Evolutionary conservation across 768 basidiomycete species (phyloP), one percentile per base, ranked within the genome.

Genomic region (Pisolithus albus): DNA sequence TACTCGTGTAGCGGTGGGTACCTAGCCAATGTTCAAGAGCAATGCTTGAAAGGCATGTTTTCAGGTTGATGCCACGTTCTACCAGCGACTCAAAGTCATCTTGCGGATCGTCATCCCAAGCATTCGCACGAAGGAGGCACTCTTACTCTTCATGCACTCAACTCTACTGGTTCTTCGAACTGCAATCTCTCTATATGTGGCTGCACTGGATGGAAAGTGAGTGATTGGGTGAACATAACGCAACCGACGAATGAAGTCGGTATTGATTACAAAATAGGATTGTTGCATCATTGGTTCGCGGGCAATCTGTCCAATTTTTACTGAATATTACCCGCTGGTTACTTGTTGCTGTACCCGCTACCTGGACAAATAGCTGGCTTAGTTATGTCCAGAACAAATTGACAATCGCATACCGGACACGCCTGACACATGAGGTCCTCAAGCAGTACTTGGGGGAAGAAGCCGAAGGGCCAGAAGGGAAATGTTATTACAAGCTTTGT

Each of bases 401-500:
- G 10, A 83, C 89, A 0, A 85, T 93, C 39, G 88, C 90, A 7
- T 92, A 93, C 67, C 77, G 90, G 19, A 91, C 90, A 2, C 79
- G 93, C 49, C 72, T 98, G 24, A 98, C 94, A 0, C 74, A 80
- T 43, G 83, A 88, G 57, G 84, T 94, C 2, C 78, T 97, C 72
- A 74, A 78, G 40, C 80, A 85, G 56, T 98, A 99, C 65, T 78
- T 99, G 16, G 91, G 86, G 0, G 78, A 85, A 36, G 81, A 80
- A 26, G 72, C 73, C 8, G 82, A 85, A 51, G 77, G 76, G 4
- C 68, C 76, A 1, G 81, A 83, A 45, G 86, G 86, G 41, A 94
- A 94, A 64, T 79, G 91, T 11, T 99, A 93, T 67, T 99, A 99
- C 66, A 95, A 96, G 66, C 68, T 99, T 15, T 83, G 92, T 86